Conservation (phyloP, 225 moss, liverwort and hornwort species). For the Neckera pumila region DNA sequence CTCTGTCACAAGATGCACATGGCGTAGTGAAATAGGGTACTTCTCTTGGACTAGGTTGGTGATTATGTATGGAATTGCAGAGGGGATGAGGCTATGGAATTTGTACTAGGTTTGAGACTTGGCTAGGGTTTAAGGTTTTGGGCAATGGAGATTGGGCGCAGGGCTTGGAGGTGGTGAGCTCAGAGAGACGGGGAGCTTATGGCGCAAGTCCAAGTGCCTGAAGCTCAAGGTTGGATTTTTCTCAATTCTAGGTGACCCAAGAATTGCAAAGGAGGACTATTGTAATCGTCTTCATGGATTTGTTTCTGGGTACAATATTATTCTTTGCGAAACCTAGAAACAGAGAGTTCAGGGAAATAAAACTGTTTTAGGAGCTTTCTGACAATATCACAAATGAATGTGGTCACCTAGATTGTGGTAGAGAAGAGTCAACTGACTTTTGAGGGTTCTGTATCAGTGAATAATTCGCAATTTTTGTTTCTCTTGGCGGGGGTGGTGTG, state of each 20-base stretch:
- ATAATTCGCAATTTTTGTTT: conserved; percentile 1
- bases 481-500: not conserved
- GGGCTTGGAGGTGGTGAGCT: conserved; percentile 14
- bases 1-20: not conserved
- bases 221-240: conserved; percentile 13
- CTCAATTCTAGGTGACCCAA: not conserved
- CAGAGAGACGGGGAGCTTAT: not conserved
- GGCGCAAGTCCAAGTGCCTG: conserved; percentile 12
- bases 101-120: not conserved
- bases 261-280: not conserved
- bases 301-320: not conserved
- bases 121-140: conserved; percentile 9
- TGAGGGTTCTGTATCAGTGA: not conserved
- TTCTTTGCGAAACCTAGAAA: not conserved
- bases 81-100: not conserved
- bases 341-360: not conserved
- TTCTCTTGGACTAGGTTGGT: not conserved
- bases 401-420: not conserved
- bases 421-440: not conserved
- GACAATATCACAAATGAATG: not conserved
- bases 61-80: not conserved
- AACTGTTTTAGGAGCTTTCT: not conserved
- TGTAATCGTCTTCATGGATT: not conserved
- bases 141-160: not conserved
- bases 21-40: not conserved